Evolutionary conservation across 2,329 filamentous ascomycete species (phyloP).

Genomic region (Sclerotinia minor): DNA sequence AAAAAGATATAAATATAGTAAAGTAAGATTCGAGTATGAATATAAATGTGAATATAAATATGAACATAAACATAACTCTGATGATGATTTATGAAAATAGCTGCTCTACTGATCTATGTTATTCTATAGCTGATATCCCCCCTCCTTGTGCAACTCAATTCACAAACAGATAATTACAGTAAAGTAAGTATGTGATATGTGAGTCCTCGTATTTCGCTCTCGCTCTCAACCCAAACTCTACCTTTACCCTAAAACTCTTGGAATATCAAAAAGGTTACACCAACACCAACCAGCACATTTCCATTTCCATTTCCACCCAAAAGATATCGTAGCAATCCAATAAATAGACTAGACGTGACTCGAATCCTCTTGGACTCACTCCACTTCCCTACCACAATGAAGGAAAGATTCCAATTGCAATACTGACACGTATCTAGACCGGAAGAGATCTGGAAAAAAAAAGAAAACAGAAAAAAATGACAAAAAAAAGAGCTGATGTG

Average conservation of each 20-base stretch:
- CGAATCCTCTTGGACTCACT: background rate
- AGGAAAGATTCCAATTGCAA: background rate
- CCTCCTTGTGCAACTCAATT: background rate
- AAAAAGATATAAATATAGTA: background rate
- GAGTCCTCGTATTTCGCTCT: slow-evolving; percentile 1
- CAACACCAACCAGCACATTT: too few relatives aligned
- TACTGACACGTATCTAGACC: background rate
- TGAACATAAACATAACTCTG: too few relatives aligned
- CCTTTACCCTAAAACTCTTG: background rate
- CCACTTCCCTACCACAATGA: background rate
- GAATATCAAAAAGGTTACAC: background rate
- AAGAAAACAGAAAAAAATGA: too few relatives aligned
- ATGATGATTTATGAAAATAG: too few relatives aligned
- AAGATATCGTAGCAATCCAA: background rate
- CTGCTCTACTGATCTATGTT: too few relatives aligned
- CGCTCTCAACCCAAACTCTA: background rate
- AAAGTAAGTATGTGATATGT: background rate
- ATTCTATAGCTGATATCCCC: background rate
- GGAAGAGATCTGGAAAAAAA: background rate
- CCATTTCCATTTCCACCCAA: background rate
- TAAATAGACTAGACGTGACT: background rate
- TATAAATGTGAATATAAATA: background rate
- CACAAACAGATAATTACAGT: background rate
- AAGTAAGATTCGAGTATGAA: background rate
- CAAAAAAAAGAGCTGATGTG: background rate